Base-by-base conservation (phyloP, 768 basidiomycete species). In the Lyophyllum decastes region DNA sequence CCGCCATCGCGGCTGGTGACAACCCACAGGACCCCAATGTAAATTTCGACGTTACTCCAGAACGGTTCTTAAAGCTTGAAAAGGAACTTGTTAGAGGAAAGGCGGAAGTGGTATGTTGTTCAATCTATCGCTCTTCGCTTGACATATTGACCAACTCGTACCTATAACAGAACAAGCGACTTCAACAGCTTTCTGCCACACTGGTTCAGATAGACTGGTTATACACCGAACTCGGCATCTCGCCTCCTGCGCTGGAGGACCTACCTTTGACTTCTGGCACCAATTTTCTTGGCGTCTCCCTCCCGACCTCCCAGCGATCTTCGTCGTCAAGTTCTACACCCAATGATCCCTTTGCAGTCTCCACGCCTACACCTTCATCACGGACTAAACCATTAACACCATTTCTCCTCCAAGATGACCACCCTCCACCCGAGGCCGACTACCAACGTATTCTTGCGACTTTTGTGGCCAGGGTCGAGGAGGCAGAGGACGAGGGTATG, bases 11-110 rank as follows among this genome's bases (percentile, higher is more conserved):
- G 2, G 53, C 61, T 7, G 82, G 77, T 8, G 82, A 83, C 56
- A 67, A 68, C 51, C 52, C 56, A 19, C 55, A 71, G 2, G 76
- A 78, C 35, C 59, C 68, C 2, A 70, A 74, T 30, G 74, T 81
- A 4, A 79, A 83, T 64, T 78, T 82, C 22, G 90, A 95, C 63
- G 90, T 94, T 16, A 88, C 86, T 11, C 87, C 89, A 0, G 92
- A 94, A 61, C 82, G 90, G 12, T 92, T 95, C 66, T 79, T 84
- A 46, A 87, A 78, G 64, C 76, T 95, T 5, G 92, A 95, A 77
- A 89, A 90, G 68, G 92, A 95, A 66, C 81, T 94, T 17, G 86
- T 90, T 9, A 79, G 89, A 52, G 92, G 91, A 11, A 94, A 94
- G 71, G 82, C 83, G n/a, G 94, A 95, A 82, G 81, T 93, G 53